Conservation (phyloP, 768 basidiomycete genomes). For the Trametes villosa region DNA sequence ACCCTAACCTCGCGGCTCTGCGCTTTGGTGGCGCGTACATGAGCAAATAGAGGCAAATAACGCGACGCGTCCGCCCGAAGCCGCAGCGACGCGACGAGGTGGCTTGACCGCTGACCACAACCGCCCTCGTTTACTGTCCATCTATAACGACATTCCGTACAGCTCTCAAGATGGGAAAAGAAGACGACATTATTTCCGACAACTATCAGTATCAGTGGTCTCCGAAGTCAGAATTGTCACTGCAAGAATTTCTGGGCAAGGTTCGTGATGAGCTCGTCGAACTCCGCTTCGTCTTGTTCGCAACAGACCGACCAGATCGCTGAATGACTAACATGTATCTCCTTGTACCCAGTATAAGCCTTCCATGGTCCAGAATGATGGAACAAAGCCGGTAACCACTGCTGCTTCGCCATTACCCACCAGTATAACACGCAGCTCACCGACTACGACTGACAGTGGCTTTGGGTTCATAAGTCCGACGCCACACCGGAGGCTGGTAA, state of each 20-base stretch:
- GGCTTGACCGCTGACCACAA: neutral
- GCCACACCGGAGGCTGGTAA: slow-evolving; percentile 6
- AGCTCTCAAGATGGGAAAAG: slow-evolving; percentile 8
- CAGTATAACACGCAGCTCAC: neutral
- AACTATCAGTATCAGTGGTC: slow-evolving; percentile 60
- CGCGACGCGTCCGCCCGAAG: slow-evolving; percentile 14
- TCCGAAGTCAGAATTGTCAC: slow-evolving; percentile 42
- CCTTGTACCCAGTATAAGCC: slow-evolving; percentile 59
- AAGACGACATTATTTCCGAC: slow-evolving; percentile 47
- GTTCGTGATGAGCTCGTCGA: slow-evolving; percentile 34
- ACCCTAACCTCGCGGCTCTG: slow-evolving; percentile 1
- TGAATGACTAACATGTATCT: neutral
- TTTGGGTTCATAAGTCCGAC: slow-evolving; percentile 51
- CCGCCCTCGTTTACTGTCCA: neutral
- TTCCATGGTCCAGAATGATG: slow-evolving; percentile 79
- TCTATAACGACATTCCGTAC: neutral
- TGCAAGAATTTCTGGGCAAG: slow-evolving; percentile 61
- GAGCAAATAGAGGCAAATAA: slow-evolving; percentile 24
- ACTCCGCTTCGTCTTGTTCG: neutral
- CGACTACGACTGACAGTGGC: slow-evolving; percentile 52
- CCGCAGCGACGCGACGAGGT: neutral
- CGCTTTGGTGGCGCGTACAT: slow-evolving; percentile 20
- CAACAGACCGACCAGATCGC: neutral
- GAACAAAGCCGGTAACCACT: slow-evolving; percentile 63
- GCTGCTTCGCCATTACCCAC: no score